A percentile compares a stretch with the other conserved stretches of the same genome.
phyloP scores from a whole-genome alignment of 768 basidiomycete species.

The Rhodotorula taiwanensis region DNA sequence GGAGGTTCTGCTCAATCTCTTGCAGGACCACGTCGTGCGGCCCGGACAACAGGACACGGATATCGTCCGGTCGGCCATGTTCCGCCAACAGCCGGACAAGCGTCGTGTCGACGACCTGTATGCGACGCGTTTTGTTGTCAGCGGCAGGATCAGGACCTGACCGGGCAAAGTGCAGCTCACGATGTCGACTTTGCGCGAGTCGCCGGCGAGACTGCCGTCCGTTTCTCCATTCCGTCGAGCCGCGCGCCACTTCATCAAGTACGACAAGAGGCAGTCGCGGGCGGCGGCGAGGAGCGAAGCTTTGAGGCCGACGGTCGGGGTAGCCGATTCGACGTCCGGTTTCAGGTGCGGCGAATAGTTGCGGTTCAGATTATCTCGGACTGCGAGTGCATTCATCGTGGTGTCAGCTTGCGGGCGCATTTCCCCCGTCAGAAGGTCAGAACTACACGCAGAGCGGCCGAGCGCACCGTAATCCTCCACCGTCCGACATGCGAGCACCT shows the following conservation, averaged over 20 bases:
- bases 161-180: no score
- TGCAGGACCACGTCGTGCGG: slow-evolving; percentile 30
- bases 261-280: slow-evolving; percentile 10
- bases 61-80: slow-evolving; percentile 9
- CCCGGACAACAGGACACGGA: slow-evolving; percentile 30
- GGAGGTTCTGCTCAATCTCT: slow-evolving; percentile 8
- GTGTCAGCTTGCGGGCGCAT: not conserved
- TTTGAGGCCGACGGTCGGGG: slow-evolving; percentile 25
- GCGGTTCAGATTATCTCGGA: slow-evolving; percentile 35
- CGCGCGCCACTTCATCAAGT: slow-evolving; percentile 32
- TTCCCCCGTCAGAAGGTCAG: no score
- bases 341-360: slow-evolving; percentile 39
- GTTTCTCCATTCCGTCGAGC: slow-evolving; percentile 7
- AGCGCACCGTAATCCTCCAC: slow-evolving; percentile 36
- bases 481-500: slow-evolving; percentile 1
- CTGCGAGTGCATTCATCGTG: slow-evolving; percentile 5
- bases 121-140: not conserved
- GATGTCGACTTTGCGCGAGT: slow-evolving; percentile 36
- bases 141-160: not conserved
- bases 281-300: slow-evolving; percentile 13
- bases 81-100: slow-evolving; percentile 26
- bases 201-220: not conserved
- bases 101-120: slow-evolving; percentile 32
- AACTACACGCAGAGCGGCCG: no score
- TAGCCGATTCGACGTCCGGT: slow-evolving; percentile 29